Percentiles rank a stretch among this genome's conserved stretches.
Evolutionary conservation across 371 early-diverging fungal species (phyloP).

Genomic region (Syncephalastrum contaminatum): DNA sequence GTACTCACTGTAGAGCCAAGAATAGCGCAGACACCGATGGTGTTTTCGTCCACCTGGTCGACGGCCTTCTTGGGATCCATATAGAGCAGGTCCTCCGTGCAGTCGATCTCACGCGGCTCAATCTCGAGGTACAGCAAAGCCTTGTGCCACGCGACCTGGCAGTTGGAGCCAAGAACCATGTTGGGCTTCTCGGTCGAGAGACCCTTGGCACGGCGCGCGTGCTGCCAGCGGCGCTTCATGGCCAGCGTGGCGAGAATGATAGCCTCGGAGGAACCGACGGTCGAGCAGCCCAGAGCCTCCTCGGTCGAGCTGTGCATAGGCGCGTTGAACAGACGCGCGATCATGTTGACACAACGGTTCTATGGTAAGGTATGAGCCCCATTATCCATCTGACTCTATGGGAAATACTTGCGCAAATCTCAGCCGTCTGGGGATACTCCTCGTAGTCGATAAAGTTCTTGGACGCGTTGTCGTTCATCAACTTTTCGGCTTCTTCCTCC

Average conservation of each 20-base stretch:
- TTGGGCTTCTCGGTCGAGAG: constrained; percentile 66
- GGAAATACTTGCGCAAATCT: constrained; percentile 35
- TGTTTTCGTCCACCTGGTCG: constrained; percentile 71
- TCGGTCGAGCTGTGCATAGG: constrained; percentile 33
- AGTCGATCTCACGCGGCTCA: constrained; percentile 56
- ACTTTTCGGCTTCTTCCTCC: constrained; percentile 66
- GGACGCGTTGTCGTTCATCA: constrained; percentile 65
- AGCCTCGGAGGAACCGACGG: constrained; percentile 74
- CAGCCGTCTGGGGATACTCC: constrained; percentile 60
- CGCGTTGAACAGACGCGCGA: constrained; percentile 66
- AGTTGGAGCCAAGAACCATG: constrained; percentile 69
- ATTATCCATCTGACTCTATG: neutral
- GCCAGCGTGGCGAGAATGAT: constrained; percentile 71
- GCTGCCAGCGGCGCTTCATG: constrained; percentile 73
- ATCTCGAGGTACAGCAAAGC: constrained; percentile 62
- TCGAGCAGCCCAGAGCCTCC: constrained; percentile 60
- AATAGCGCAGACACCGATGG: constrained; percentile 70
- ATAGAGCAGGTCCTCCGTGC: constrained; percentile 50
- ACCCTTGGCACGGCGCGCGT: constrained; percentile 49
- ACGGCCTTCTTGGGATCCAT: constrained; percentile 61
- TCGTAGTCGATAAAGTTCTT: constrained; percentile 77
- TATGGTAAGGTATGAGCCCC: constrained; percentile 33
- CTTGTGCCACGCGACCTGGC: constrained; percentile 62
- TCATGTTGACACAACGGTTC: constrained; percentile 70
- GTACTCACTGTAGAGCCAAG: constrained; percentile 66